A percentile compares a stretch with the other conserved stretches of the same genome.
Evolutionary conservation across 2,329 filamentous ascomycete species (phyloP).

Genomic region (Fusarium sp.): DNA sequence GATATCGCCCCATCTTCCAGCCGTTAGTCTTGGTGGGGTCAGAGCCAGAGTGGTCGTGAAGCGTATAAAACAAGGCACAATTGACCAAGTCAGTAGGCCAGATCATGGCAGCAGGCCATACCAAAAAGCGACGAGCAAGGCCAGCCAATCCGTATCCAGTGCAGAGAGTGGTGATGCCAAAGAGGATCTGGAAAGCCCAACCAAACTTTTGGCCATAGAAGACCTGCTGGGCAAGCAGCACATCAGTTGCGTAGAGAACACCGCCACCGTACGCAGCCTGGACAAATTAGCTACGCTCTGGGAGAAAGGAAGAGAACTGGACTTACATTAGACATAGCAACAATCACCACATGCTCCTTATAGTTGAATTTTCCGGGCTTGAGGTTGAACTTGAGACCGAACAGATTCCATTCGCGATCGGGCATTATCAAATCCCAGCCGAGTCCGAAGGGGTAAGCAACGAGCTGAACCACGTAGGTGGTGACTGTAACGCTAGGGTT

Average conservation of each 20-base stretch:
- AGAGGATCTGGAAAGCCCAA: slow-evolving; percentile 66
- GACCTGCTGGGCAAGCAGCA: slow-evolving; percentile 63
- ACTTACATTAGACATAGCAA: slow-evolving; percentile 74
- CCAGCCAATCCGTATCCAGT: slow-evolving; percentile 71
- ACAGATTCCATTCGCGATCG: slow-evolving; percentile 63
- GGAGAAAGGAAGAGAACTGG: neutral
- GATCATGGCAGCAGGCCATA: slow-evolving; percentile 69
- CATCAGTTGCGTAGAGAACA: slow-evolving; percentile 68
- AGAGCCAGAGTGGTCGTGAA: slow-evolving; percentile 61
- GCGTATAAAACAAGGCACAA: slow-evolving; percentile 64
- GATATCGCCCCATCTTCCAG: slow-evolving; percentile 74
- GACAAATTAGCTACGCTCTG: slow-evolving; percentile 34
- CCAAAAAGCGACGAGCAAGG: slow-evolving; percentile 65
- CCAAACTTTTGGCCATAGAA: slow-evolving; percentile 70
- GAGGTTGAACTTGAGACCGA: slow-evolving; percentile 68
- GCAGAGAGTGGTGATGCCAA: slow-evolving; percentile 67
- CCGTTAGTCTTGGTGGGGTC: slow-evolving; percentile 67
- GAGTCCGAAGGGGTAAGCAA: slow-evolving; percentile 70
- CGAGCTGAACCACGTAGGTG: slow-evolving; percentile 72
- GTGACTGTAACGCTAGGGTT: slow-evolving; percentile 71
- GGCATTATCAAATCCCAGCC: slow-evolving; percentile 69
- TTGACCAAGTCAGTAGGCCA: slow-evolving; percentile 69
- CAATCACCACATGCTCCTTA: slow-evolving; percentile 73
- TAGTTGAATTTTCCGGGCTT: slow-evolving; percentile 71
- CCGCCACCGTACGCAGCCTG: slow-evolving; percentile 70